Evolutionary conservation across 108 stramenopile species (phyloP).

Genomic region (Cyclostephanos tholiformis): DNA sequence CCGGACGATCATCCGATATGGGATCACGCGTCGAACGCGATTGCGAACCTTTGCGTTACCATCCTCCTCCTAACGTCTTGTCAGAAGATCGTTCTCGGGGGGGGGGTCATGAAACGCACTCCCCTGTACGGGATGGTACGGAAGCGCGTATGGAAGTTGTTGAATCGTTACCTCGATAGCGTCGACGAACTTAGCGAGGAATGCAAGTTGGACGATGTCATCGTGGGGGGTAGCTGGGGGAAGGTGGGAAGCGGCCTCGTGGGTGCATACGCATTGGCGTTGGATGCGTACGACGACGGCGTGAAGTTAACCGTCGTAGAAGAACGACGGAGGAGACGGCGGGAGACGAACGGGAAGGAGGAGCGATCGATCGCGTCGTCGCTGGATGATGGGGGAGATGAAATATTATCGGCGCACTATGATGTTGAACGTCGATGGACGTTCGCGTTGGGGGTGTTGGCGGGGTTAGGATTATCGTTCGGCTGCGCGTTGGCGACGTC

Average conservation of each 20-base stretch:
- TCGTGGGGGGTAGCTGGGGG: constrained; percentile 34
- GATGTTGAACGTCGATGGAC: background rate
- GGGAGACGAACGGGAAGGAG: background rate
- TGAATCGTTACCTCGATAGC: constrained; percentile 92
- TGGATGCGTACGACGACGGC: constrained; percentile 24
- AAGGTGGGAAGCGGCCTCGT: constrained; percentile 37
- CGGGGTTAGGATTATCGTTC: constrained; percentile 20
- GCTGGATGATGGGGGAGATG: background rate
- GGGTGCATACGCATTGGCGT: constrained; percentile 38
- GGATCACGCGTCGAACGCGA: constrained; percentile 89
- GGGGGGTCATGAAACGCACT: constrained; percentile 90
- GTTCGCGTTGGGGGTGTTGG: constrained; percentile 16
- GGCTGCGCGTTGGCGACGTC: constrained; percentile 8
- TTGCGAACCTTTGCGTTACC: constrained; percentile 90
- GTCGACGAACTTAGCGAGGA: constrained; percentile 35
- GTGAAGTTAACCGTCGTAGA: background rate
- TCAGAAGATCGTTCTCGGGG: constrained; percentile 92
- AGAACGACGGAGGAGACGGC: background rate
- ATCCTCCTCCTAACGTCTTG: constrained; percentile 78
- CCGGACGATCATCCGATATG: constrained; percentile 84
- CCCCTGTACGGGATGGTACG: constrained; percentile 71
- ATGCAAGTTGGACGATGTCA: constrained; percentile 26
- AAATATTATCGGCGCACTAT: no score
- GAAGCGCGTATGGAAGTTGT: constrained; percentile 54
- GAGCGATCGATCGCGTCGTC: background rate